Conservation (phyloP, 768 basidiomycete genomes). For the Phanerochaete carnosa region DNA sequence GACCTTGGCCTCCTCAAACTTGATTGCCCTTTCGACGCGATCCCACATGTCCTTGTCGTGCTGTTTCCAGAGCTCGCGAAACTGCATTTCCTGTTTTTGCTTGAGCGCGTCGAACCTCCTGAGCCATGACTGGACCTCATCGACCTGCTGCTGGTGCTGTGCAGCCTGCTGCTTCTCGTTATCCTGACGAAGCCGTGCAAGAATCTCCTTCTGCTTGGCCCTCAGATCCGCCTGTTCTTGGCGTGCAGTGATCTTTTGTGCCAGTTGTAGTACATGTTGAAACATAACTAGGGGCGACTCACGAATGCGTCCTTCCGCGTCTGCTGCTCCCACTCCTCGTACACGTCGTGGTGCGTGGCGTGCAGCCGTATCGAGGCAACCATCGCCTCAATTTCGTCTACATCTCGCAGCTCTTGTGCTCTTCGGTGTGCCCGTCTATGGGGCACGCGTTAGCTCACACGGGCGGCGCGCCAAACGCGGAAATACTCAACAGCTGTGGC, state of each 20-base stretch:
- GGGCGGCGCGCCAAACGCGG: not conserved
- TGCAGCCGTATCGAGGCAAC: slow-evolving; percentile 44
- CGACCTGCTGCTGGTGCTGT: slow-evolving; percentile 46
- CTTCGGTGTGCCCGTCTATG: slow-evolving; percentile 22
- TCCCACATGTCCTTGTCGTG: slow-evolving; percentile 46
- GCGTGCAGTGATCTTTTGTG: slow-evolving; percentile 36
- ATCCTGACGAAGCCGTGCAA: slow-evolving; percentile 14
- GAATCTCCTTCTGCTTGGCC: slow-evolving; percentile 14
- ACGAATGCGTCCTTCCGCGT: slow-evolving; percentile 45
- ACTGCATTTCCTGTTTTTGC: slow-evolving; percentile 41
- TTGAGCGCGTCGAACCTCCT: slow-evolving; percentile 39
- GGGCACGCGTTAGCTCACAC: slow-evolving; percentile 9
- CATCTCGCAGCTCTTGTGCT: slow-evolving; percentile 27
- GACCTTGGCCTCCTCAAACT: slow-evolving; percentile 58
- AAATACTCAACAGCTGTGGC: slow-evolving; percentile 28
- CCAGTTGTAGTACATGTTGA: not conserved
- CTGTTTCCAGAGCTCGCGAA: slow-evolving; percentile 44
- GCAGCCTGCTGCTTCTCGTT: slow-evolving; percentile 31
- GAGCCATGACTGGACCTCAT: slow-evolving; percentile 48
- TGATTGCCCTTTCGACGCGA: slow-evolving; percentile 61
- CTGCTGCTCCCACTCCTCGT: slow-evolving; percentile 51
- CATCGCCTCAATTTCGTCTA: slow-evolving; percentile 39
- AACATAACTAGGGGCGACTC: slow-evolving; percentile 13
- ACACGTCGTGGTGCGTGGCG: slow-evolving; percentile 41
- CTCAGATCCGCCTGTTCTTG: slow-evolving; percentile 23